Conservation (phyloP, 1,284 basidiomycete species). For the Moniliophthora roreri region DNA sequence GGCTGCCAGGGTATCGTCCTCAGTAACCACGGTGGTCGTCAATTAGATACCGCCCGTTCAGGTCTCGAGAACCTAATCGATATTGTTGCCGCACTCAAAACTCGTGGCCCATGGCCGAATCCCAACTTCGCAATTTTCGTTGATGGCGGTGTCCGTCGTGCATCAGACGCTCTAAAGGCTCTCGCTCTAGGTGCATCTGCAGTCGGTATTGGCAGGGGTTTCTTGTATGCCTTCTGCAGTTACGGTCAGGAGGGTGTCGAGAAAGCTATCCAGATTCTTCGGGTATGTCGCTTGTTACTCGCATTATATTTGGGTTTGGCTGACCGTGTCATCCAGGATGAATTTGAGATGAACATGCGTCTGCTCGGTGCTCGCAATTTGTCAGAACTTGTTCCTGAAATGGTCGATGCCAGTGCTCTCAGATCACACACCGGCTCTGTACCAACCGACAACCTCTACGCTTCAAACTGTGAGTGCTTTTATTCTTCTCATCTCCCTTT, state of each 20-base stretch:
- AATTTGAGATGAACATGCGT: constrained; percentile 90
- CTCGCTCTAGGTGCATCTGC: constrained; percentile 91
- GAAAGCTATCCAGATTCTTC: constrained; percentile 74
- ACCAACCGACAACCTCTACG: neutral
- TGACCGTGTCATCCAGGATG: constrained; percentile 55
- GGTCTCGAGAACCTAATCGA: constrained; percentile 90
- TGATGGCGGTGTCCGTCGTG: constrained; percentile 90
- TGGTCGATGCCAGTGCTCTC: constrained; percentile 84
- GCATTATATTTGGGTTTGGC: neutral
- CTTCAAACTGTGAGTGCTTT: neutral
- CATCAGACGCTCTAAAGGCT: constrained; percentile 92
- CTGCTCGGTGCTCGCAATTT: constrained; percentile 76
- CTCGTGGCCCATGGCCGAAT: constrained; percentile 60
- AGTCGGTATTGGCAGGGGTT: constrained; percentile 81
- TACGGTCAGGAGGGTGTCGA: constrained; percentile 86
- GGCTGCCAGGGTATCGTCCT: constrained; percentile 80
- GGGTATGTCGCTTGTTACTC: constrained; percentile 46
- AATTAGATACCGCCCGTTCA: constrained; percentile 89
- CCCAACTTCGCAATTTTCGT: constrained; percentile 86
- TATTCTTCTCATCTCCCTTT: neutral
- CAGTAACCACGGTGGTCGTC: constrained; percentile 91
- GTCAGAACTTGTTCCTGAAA: constrained; percentile 72
- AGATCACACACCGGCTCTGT: constrained; percentile 34
- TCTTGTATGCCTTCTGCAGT: constrained; percentile 87
- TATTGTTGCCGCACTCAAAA: constrained; percentile 75